Percentiles rank a stretch among this genome's conserved stretches.
phyloP scores from a whole-genome alignment of 2,329 filamentous ascomycete genomes.

The Diaporthe aspalathi region DNA sequence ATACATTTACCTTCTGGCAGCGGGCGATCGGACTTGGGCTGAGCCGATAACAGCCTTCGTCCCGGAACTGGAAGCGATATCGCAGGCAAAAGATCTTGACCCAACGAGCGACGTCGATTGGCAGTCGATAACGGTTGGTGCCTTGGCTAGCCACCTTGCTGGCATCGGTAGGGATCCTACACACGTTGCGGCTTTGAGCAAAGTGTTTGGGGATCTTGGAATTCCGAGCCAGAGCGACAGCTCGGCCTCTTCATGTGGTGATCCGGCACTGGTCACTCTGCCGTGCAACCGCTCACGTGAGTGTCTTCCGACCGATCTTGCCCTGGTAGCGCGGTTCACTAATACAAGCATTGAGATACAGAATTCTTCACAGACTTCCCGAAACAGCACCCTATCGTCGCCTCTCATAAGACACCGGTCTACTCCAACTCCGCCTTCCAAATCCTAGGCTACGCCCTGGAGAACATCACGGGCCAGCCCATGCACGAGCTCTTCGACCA shows the following conservation, averaged over 20 bases:
- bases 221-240: constrained; percentile 35
- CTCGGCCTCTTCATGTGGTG: constrained; percentile 25
- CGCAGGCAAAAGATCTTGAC: constrained; percentile 37
- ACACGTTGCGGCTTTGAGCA: background rate
- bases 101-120: constrained; percentile 46
- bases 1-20: constrained; percentile 54
- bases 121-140: constrained; percentile 51
- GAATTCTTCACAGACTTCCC: constrained; percentile 45
- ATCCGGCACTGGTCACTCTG: constrained; percentile 37
- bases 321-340: rapidly evolving
- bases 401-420: constrained; percentile 48
- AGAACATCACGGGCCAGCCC: constrained; percentile 51
- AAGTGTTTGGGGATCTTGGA: constrained; percentile 23
- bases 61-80: constrained; percentile 51
- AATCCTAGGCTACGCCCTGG: constrained; percentile 53
- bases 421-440: constrained; percentile 53
- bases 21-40: constrained; percentile 53
- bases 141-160: constrained; percentile 51
- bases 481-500: constrained; percentile 46
- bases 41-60: constrained; percentile 55
- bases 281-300: constrained; percentile 32
- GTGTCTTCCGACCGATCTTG: background rate
- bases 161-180: constrained; percentile 49
- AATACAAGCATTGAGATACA: background rate
- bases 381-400: constrained; percentile 48